These are phyloP conservation scores for Carex pumila DNA, from an alignment of 176 grass and related monocot genomes.

Conservation along the genomic window DNA sequence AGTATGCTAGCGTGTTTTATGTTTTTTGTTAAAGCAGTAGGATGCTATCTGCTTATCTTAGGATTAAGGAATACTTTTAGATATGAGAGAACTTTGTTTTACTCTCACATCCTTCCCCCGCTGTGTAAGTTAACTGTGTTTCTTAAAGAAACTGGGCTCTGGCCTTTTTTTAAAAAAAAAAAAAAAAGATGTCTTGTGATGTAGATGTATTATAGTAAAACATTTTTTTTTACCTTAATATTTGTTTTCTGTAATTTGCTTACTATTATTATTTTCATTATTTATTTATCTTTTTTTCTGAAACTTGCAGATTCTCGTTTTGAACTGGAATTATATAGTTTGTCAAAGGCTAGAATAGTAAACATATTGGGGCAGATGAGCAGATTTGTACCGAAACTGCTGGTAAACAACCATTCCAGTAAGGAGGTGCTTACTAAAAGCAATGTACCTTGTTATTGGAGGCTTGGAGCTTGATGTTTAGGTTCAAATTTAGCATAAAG, in stretches of 20 bases:
- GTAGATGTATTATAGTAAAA: conserved; percentile 13
- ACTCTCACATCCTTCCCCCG: too few species aligned
- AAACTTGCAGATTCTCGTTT: background rate
- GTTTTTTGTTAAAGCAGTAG: too few species aligned
- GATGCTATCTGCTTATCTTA: too few species aligned
- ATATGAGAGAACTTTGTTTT: too few species aligned
- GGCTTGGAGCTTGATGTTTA: background rate
- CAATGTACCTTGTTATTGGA: background rate
- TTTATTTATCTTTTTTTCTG: background rate
- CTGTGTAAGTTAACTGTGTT: too few species aligned
- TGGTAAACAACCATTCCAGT: background rate
- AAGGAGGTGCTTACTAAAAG: background rate
- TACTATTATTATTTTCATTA: background rate
- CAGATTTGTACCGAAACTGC: background rate
- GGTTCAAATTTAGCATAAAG: background rate
- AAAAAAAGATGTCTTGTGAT: too few species aligned
- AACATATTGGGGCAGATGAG: background rate
- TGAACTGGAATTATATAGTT: background rate
- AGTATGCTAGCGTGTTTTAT: too few species aligned
- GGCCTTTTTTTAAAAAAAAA: too few species aligned
- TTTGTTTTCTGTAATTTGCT: background rate
- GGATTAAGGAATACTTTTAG: too few species aligned
- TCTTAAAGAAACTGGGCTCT: too few species aligned
- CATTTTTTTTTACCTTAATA: background rate
- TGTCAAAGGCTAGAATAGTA: background rate